Evolutionary conservation across 2,329 filamentous ascomycete species (phyloP).

Genomic region (Fusarium keratoplasticum): DNA sequence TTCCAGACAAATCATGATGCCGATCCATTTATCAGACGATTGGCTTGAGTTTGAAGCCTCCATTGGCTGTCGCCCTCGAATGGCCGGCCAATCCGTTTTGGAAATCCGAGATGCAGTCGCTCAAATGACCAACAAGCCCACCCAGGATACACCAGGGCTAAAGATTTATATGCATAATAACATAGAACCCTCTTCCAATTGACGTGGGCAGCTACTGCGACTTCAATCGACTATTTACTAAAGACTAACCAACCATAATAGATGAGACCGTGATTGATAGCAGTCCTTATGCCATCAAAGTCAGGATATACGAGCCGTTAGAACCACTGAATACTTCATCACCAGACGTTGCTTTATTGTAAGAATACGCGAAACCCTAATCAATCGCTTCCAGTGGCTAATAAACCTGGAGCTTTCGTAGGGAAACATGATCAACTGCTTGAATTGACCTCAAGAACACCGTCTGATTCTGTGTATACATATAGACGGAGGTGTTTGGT

Average conservation of each 20-base stretch:
- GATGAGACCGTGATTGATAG: not conserved
- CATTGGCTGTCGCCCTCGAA: not conserved
- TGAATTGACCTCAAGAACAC: not conserved
- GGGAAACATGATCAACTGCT: not conserved
- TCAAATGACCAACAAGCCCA: not conserved
- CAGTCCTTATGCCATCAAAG: not conserved
- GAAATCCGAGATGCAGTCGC: not conserved
- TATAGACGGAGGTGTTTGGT: not conserved
- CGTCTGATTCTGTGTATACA: not conserved
- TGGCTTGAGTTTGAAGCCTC: not conserved
- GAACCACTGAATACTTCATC: not conserved
- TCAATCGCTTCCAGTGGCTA: not conserved
- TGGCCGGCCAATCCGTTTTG: not conserved
- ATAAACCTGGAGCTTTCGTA: not conserved
- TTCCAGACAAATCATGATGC: not conserved
- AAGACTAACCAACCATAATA: not conserved
- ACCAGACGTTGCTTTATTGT: not conserved
- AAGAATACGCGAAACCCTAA: not conserved
- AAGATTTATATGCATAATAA: not conserved
- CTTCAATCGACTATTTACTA: not conserved
- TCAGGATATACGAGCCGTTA: not conserved
- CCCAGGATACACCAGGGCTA: not conserved
- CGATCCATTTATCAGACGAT: not conserved
- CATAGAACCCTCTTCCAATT: not conserved
- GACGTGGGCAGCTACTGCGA: not conserved